These are phyloP conservation scores for Tylopilus rubrobrunneus DNA, from an alignment of 768 basidiomycete genomes.

Conservation along the genomic window DNA sequence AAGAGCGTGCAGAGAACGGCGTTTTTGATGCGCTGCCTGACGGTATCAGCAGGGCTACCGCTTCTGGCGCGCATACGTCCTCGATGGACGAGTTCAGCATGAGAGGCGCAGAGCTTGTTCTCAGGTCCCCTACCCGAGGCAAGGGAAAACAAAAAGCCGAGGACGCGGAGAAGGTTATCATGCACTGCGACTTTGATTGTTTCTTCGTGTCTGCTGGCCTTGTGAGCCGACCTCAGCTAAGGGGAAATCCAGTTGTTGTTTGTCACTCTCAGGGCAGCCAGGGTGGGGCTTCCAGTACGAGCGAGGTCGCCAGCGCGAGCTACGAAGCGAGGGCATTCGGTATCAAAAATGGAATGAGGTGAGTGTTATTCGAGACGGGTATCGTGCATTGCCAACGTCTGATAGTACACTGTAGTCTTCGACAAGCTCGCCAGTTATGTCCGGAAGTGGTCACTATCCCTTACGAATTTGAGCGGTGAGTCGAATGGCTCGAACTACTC, in stretches of 20 bases:
- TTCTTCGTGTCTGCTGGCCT: constrained; percentile 96
- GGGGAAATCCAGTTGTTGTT: constrained; percentile 88
- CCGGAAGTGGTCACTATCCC: constrained; percentile 73
- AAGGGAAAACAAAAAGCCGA: constrained; percentile 50
- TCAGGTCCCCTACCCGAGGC: constrained; percentile 44
- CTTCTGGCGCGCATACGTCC: background rate
- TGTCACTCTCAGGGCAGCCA: constrained; percentile 86
- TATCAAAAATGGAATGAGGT: constrained; percentile 95
- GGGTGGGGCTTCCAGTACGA: constrained; percentile 76
- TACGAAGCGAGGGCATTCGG: constrained; percentile 91
- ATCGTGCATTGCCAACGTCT: background rate
- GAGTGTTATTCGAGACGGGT: constrained; percentile 13
- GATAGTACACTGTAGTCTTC: constrained; percentile 46
- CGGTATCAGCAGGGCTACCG: background rate
- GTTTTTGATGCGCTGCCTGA: constrained; percentile 8
- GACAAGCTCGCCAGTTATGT: constrained; percentile 76
- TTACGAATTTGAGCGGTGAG: constrained; percentile 87
- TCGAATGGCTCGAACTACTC: background rate
- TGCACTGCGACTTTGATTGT: constrained; percentile 95
- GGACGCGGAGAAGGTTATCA: constrained; percentile 60
- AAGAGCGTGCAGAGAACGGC: constrained; percentile 58
- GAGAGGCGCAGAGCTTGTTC: constrained; percentile 46
- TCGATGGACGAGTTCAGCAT: constrained; percentile 41
- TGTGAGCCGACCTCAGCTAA: constrained; percentile 71
- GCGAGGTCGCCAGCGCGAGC: constrained; percentile 91